Evolutionary conservation across 257 asterid genomes (phyloP), one percentile per base, ranked within the genome.

Genomic region (Ilex aquifolium): DNA sequence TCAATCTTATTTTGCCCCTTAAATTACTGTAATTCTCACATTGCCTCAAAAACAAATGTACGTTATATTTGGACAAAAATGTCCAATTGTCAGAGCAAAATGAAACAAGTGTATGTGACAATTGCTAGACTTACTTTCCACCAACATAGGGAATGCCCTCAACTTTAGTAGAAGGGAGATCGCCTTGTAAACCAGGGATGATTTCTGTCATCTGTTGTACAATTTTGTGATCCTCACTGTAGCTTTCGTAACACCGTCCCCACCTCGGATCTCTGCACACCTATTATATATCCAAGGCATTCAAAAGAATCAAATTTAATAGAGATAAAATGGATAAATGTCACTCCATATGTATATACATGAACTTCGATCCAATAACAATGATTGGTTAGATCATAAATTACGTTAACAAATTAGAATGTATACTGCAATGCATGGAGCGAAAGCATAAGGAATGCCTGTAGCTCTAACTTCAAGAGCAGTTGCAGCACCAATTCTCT

Each of bases 241-340:
- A 91, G 75, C 95, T 88, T 69, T 91, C 98, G 12, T 86, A 90
- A 78, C 97, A 90, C 69, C 97, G 81, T 59, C 97, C 97, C 97
- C 97, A 90, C 76, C 97, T 81, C 42, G 97, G 97, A 79, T 90
- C 97, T 80, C 97, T 75, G 76, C 97, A 90, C 27, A 90, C 97
- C 97, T 90, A 65, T 55, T 52, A 61, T 32, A 21, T n/a, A 44
- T 46, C n/a, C 21, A 32, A 36, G 55, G 44, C 29, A 62, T 67
- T 57, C 42, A 27, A 64, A 32, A 51, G 55, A 70, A 44, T 15
- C 62, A 59, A 59, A 31, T 21, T 27, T 52, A 57, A 32, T 60
- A 57, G 46, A 44, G 61, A 44, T 52, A 40, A 59, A 40, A 56
- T 50, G 59, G 67, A 82, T 21, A 21, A 21, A 21, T 21, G 1